Base-by-base conservation (phyloP, 352 stramenopile genomes). In the Phytophthora sp. region DNA sequence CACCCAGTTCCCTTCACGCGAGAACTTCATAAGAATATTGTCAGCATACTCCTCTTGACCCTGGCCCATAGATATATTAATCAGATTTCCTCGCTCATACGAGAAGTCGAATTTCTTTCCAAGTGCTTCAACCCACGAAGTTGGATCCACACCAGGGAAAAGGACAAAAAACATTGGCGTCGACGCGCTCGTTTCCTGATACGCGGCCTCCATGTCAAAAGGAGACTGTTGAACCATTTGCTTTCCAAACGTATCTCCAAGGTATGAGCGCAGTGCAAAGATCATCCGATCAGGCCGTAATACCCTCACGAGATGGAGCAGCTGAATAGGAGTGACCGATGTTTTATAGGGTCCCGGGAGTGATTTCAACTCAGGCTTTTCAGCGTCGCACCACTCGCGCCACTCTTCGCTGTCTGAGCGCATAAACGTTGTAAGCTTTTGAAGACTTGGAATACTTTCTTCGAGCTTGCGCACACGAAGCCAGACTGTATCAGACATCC, bases 331-430 rank as follows among this genome's bases (percentile, higher is more conserved):
- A 4, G 82, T 72, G 8, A 62, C 20, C 0, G 61, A 55, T 0
- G 62, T 64, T 37, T 84, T 82, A 43, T 88, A 94, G 24, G 96
- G 84, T 0, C 95, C 95, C 20, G 97, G 97, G n/a, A 98, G 77
- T 20, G 91, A 75, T 17, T 81, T 79, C 15, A 73, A 62, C 74
- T 99, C 97, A 0, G 94, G 94, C 18, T 92, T 91, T 43, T 98
- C 93, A 8, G 86, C 65, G 31, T 98, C 91, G 66, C 94, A 99
- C 94, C 94, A 99, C 50, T 91, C 79, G 42, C 82, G 80, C 96
- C 97, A 99, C 46, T 99, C 96, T 45, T 99, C 97, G 9, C 86
- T 89, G 54, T 99, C 96, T 2, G 82, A 89, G 32, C 98, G 95
- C 88, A 99, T 98, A 30, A 84, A 88, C 35, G 97, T 95, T 4